Base-by-base conservation (phyloP, 352 stramenopile genomes). In the Phytophthora melonis region DNA sequence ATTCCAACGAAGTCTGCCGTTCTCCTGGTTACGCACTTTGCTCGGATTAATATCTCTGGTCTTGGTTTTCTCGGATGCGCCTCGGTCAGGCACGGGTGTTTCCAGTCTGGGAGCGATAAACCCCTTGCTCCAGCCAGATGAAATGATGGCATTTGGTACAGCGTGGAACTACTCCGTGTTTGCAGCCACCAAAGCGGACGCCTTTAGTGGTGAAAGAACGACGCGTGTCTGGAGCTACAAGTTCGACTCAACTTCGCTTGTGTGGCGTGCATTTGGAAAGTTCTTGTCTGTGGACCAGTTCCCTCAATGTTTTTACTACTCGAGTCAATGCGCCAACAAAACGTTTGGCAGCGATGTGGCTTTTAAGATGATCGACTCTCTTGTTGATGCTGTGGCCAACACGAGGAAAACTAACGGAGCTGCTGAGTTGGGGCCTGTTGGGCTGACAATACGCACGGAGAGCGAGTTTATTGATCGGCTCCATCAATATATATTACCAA, bases 401-500 rank as follows among this genome's bases (percentile, higher is more conserved):
- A 25, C 23, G 23, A n/a, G 14, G 9, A 23, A 41, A 13, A 9
- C 7, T 6, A 21, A 58, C 16, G 10, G 13, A 41, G 52, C 52
- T n/a, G 36, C 36, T 45, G 13, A 5, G 3, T 45, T 11, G 13
- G 23, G 21, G 23, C 58, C 73, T 74, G 16, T 32, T 13, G 23
- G 27, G 18, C 19, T 69, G n/a, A 50, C 41, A 50, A 19, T 50
- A 56, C 41, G 70, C 1, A 70, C 70, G 1, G 58, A 75, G 36
- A 74, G 50, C 47, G 34, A 63, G 32, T 86, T 59, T 14, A 36
- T 76, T 25, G 76, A 86, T 19, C 76, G 77, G 2, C 14, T 86
- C 10, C 73, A 86, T 63, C 68, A 86, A 8, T 80, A 74, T n/a
- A 19, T 79, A 32, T 50, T 82, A 7, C 74, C 79, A 5, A 54